Evolutionary conservation across 2,329 filamentous ascomycete species (phyloP), one percentile per base, ranked within the genome.

Genomic region (Periconia sp.): DNA sequence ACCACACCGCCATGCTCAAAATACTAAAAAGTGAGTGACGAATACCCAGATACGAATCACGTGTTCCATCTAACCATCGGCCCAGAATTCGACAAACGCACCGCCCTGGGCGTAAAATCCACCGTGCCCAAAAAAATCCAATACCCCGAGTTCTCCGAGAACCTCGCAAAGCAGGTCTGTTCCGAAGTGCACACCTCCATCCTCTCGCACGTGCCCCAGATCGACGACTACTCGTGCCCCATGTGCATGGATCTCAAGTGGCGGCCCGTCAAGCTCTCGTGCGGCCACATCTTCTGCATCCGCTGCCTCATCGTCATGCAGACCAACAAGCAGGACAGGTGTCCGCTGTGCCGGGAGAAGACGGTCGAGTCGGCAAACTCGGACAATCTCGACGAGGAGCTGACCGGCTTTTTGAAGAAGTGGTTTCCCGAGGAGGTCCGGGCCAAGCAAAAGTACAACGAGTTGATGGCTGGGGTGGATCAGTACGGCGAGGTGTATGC

Each of bases 161-260:
- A 80, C 38, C 82, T 94, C 50, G 87, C 89, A 29, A 87, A 85
- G 61, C 84, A 88, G 43, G 80, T 94, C 33, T 91, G 88, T 63
- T 83, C 86, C 16, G 82, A 88, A 56, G 82, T 95, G 49, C 85
- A 86, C 1, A 80, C 82, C 22, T 82, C 90, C 47, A 78, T 95
- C 3, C 77, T 95, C 13, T 80, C 80, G 9, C 76, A 87, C 31
- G 85, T 95, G 5, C 90, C 90, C 1, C 88, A 91, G 58, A 70
- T 94, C n/a, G 85, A 90, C 60, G 90, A 95, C 69, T 92, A 91
- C 69, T 77, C 85, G 7, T 95, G 89, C 57, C 89, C 89, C 1
- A 83, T 94, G 46, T 94, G 90, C 71, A 85, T 86, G 56, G 81
- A 81, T 30, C 83, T 95, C 44, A 83, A 86, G n/a, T 94, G 87